Conservation (phyloP, 495 filamentous ascomycete species). For the Daldinia concentrica region DNA sequence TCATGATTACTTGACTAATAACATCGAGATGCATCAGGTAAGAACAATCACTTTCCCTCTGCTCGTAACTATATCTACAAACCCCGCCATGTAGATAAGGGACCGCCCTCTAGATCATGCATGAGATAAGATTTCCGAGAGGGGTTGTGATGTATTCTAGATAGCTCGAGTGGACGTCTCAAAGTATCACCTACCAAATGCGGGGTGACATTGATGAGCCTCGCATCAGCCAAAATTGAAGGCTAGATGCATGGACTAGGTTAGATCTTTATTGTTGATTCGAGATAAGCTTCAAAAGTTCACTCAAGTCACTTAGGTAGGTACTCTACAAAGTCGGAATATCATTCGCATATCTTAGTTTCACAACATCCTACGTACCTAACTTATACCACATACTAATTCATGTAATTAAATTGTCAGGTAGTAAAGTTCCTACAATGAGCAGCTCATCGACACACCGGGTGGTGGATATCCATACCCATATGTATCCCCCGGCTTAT, state of each 20-base stretch:
- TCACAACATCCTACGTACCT: too few species aligned
- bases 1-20: neutral
- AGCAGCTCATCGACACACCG: slow-evolving; percentile 26
- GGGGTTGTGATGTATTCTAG: neutral
- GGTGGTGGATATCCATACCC: slow-evolving; percentile 91
- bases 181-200: slow-evolving; percentile 6
- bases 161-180: neutral
- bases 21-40: neutral
- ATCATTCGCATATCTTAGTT: neutral
- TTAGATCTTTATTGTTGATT: neutral
- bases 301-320: too few species aligned
- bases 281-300: neutral
- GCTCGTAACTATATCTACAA: slow-evolving; percentile 7
- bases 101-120: slow-evolving; percentile 5
- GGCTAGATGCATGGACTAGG: neutral
- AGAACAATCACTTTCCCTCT: neutral
- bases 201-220: slow-evolving; percentile 17
- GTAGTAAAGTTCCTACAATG: slow-evolving; percentile 26
- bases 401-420: neutral
- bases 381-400: neutral
- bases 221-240: slow-evolving; percentile 10
- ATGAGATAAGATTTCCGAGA: slow-evolving; percentile 22
- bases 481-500: slow-evolving; percentile 90
- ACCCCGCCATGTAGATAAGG: slow-evolving; percentile 32
- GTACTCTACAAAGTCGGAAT: neutral